Base-by-base conservation (phyloP, 805 yeast species). In the Metschnikowia orientalis region DNA sequence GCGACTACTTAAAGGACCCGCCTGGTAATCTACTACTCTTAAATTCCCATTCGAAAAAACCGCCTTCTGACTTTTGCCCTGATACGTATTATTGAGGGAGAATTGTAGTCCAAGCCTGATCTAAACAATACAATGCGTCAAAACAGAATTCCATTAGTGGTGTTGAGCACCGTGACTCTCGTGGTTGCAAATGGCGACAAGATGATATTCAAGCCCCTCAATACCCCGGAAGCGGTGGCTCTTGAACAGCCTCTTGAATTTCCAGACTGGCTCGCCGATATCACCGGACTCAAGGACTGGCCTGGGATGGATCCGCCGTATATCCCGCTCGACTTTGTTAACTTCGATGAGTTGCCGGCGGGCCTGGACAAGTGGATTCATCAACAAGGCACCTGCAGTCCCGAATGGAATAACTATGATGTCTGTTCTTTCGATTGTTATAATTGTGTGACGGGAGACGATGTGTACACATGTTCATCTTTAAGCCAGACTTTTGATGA, bases 401-500 rank as follows among this genome's bases (percentile, higher is more conserved):
- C 47, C 1, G 71, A 64, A 10, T 55, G 62, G 18, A 65, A 77
- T 34, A 61, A 59, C 11, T 64, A 70, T 18, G 33, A 41, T 11
- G 43, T 47, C 7, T 89, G 97, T 50, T 81, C 95, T 0, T 89
- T 85, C 60, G 96, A 88, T 55, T 89, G 97, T 54, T 73, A 69
- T 54, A 75, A 79, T 42, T 89, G 96, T 60, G 75, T 79, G 17
- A 75, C 78, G 15, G 71, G 62, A 22, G 92, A 83, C 56, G 97
- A 89, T 52, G 77, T 83, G 4, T 71, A 64, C 47, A 75, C 90
- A 1, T 89, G 97, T 55, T 74, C 79, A 2, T 62, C 66, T 28
- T 63, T 90, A 23, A 76, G 89, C 0, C 97, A 90, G 59, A 81
- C 95, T 0, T 90, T 90, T 58, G 98, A 90, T 55, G 97, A 90